Evolutionary conservation across 345 rosid genomes (phyloP).

Genomic region (Citrus glauca): DNA sequence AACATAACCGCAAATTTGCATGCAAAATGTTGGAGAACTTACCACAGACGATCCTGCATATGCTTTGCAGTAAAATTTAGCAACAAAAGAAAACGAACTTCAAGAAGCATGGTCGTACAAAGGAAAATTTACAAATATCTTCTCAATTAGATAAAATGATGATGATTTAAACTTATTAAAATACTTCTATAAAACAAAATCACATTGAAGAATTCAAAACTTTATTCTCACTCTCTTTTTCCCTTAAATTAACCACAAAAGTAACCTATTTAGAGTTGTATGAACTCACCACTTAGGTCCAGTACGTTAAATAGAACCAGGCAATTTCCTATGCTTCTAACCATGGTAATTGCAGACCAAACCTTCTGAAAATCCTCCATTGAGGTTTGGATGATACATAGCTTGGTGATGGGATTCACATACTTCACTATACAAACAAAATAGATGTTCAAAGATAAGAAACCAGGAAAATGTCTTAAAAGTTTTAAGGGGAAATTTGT

Average conservation of each 20-base stretch:
- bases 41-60: not conserved
- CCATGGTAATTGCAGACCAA: conserved; percentile 75
- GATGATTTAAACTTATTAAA: not conserved
- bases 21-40: not conserved
- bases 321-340: conserved; percentile 58
- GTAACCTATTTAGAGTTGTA: not conserved
- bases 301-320: conserved; percentile 65
- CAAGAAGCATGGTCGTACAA: not conserved
- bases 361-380: conserved; percentile 71
- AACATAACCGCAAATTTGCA: not conserved
- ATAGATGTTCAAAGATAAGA: not conserved
- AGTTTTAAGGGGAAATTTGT: not conserved
- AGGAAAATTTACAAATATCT: not conserved
- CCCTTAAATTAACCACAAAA: not conserved
- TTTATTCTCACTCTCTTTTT: too few species aligned
- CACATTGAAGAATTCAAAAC: not conserved
- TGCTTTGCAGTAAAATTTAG: not conserved
- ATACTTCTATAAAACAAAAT: not conserved
- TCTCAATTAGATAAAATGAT: too few species aligned
- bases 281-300: conserved; percentile 57
- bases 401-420: conserved; percentile 70
- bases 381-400: conserved; percentile 61
- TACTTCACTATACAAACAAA: conserved; percentile 49
- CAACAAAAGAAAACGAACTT: not conserved
- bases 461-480: not conserved